Evolutionary conservation across 2,329 filamentous ascomycete species (phyloP).

Genomic region (Cladosporium sp.): DNA sequence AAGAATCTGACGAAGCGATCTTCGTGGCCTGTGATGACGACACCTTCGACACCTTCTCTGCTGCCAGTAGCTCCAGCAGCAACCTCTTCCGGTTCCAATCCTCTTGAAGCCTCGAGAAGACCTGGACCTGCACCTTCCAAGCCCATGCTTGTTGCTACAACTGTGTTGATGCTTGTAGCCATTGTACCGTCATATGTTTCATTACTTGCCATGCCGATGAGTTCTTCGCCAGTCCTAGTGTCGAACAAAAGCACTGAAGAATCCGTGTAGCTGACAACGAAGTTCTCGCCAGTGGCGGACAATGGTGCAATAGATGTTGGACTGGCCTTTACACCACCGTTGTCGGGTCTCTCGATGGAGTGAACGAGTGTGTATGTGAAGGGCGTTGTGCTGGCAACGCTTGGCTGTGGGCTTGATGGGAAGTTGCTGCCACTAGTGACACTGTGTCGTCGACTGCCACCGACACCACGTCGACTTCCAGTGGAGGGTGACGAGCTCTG

Average conservation of each 20-base stretch:
- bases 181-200: slow-evolving; percentile 90
- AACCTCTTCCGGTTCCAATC: slow-evolving; percentile 68
- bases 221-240: slow-evolving; percentile 83
- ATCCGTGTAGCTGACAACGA: slow-evolving; percentile 90
- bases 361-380: slow-evolving; percentile 88
- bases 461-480: slow-evolving; percentile 61
- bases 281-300: slow-evolving; percentile 75
- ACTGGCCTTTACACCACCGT: slow-evolving; percentile 49
- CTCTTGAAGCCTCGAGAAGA: slow-evolving; percentile 52
- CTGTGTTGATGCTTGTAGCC: slow-evolving; percentile 80
- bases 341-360: slow-evolving; percentile 67
- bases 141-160: slow-evolving; percentile 74
- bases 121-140: slow-evolving; percentile 62
- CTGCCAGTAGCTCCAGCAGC: slow-evolving; percentile 80
- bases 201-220: slow-evolving; percentile 85
- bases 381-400: slow-evolving; percentile 74
- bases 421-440: slow-evolving; percentile 93
- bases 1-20: slow-evolving; percentile 96
- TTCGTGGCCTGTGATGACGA: slow-evolving; percentile 94
- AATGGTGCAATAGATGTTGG: slow-evolving; percentile 92
- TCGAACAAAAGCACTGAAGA: slow-evolving; percentile 89
- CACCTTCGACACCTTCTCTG: slow-evolving; percentile 72
- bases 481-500: slow-evolving; percentile 78
- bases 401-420: slow-evolving; percentile 84
- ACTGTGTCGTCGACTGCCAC: slow-evolving; percentile 80